Base-by-base conservation (phyloP, 2,329 filamentous ascomycete species). In the Parascedosporium putredinis region DNA sequence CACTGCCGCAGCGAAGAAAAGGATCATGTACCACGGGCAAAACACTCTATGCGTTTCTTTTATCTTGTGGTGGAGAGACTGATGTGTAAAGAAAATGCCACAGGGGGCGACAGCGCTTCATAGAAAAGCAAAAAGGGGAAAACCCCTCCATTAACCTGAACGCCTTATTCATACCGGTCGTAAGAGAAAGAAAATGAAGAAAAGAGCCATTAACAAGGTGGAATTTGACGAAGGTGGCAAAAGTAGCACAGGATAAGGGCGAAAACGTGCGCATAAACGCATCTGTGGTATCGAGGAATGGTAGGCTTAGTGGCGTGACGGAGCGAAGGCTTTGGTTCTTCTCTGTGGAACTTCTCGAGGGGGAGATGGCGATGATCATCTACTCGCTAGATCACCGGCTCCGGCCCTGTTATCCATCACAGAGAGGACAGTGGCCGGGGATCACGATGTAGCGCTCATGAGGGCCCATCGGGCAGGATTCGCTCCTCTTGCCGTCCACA, bases 361-460 rank as follows among this genome's bases (percentile, higher is more conserved):
- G n/a, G n/a, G n/a, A n/a, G n/a, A n/a, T n/a, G n/a, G n/a, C n/a
- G n/a, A n/a, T n/a, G n/a, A n/a, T n/a, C n/a, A n/a, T n/a, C n/a
- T n/a, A n/a, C n/a, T n/a, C n/a, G n/a, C n/a, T n/a, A n/a, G n/a
- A n/a, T n/a, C n/a, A n/a, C n/a, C n/a, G n/a, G n/a, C n/a, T n/a
- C n/a, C n/a, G n/a, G n/a, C n/a, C n/a, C n/a, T n/a, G n/a, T 63
- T 62, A 70, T 40, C 66, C 60, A 38, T 61, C 62, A 55, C 70
- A 73, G 4, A 73, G 58, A 2, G 70, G 70, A 55, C 70, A 86
- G 59, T 75, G 75, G 50, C 81, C 83, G 9, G 80, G 77, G 24
- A 84, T 67, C 40, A 88, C 76, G 57, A 88, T 87, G 58, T 84
- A 87, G 55, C 84, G 75, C 62, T 88, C 84, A 62, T 88, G 84